These are phyloP conservation scores for Medicago lupulina DNA, from an alignment of 306 rosid species.

Conservation along the genomic window DNA sequence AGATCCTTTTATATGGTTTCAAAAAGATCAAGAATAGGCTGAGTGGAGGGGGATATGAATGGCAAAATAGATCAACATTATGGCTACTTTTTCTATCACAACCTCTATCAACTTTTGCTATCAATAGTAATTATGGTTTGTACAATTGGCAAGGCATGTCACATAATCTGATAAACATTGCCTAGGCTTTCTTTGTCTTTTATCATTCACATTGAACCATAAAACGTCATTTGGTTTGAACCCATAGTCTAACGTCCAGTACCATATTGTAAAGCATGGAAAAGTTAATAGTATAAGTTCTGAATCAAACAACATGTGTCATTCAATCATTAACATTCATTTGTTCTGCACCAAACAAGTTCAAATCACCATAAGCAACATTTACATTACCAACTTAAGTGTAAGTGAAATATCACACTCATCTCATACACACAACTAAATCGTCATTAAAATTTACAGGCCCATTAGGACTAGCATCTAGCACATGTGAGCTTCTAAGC, in stretches of 20 bases:
- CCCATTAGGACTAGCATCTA: neutral
- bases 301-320: neutral
- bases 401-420: constrained; percentile 23
- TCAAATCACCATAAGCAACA: constrained; percentile 36
- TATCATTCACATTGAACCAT: constrained; percentile 20
- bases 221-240: neutral
- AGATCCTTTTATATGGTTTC: constrained; percentile 29
- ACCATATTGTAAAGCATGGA: constrained; percentile 27
- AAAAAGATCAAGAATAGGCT: constrained; percentile 27
- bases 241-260: constrained; percentile 11
- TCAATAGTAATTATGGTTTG: neutral
- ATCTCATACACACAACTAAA: neutral
- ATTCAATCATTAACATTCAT: constrained; percentile 1
- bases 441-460: neutral
- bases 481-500: neutral
- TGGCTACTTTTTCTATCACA: neutral
- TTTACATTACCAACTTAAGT: constrained; percentile 5
- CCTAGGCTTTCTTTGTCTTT: neutral
- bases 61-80: constrained; percentile 13
- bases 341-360: constrained; percentile 3
- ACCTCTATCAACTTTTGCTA: constrained; percentile 1
- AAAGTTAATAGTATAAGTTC: neutral
- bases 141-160: constrained; percentile 7
- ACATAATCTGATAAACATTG: constrained; percentile 9
- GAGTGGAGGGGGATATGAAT: neutral